Percentiles rank a stretch among this genome's conserved stretches.
Evolutionary conservation across 257 asterid species (phyloP).

Genomic region (Mentha longifolia): DNA sequence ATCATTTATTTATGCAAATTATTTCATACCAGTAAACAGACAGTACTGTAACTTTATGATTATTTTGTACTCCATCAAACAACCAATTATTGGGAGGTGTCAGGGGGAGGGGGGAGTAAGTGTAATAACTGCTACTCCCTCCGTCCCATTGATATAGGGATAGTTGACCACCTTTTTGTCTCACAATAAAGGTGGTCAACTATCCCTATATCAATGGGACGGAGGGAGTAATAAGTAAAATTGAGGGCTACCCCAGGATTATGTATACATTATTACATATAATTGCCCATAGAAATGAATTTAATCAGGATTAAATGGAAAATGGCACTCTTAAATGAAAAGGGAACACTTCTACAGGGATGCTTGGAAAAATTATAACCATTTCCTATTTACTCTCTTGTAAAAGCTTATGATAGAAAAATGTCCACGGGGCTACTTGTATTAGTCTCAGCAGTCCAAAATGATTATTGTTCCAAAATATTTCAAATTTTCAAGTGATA

Average conservation of each 20-base stretch:
- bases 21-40: too few relatives aligned
- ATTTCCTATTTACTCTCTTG: background rate
- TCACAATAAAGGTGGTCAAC: too few relatives aligned
- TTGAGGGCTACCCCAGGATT: background rate
- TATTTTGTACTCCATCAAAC: background rate
- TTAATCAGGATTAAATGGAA: conserved; percentile 15
- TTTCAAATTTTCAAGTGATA: background rate
- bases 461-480: conserved; percentile 1
- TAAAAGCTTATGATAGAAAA: conserved; percentile 9
- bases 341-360: background rate
- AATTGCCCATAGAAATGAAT: background rate
- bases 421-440: background rate
- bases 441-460: background rate
- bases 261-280: conserved; percentile 2
- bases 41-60: background rate
- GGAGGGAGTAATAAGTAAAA: too few relatives aligned
- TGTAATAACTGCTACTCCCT: too few relatives aligned
- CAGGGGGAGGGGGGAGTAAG: too few relatives aligned
- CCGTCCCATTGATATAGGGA: too few relatives aligned
- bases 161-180: too few relatives aligned
- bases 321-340: background rate
- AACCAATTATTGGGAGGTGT: background rate
- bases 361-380: background rate
- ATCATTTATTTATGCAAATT: background rate
- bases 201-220: too few relatives aligned